Evolutionary conservation across 2,329 filamentous ascomycete species (phyloP), one percentile per base, ranked within the genome.

Genomic region (Aspergillus transmontanensis): DNA sequence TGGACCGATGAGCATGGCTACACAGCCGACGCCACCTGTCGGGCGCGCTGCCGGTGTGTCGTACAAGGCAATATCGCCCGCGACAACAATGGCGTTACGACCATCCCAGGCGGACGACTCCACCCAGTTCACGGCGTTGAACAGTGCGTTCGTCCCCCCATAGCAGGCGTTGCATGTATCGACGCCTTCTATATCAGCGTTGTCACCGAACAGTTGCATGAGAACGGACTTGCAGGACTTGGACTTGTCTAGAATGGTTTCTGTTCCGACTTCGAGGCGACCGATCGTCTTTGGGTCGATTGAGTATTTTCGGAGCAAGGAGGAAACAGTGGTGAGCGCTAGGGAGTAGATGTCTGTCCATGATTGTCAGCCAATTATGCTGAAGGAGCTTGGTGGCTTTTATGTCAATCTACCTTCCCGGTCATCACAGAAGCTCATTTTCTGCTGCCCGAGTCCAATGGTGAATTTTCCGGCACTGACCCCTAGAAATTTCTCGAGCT

Each of bases 371-470:
- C 21, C 60, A 43, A 12, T n/a, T 51, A n/a, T 43, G 6, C 19
- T 26, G 7, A 21, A n/a, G 21, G 34, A 21, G 10, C 23, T 11
- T n/a, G 12, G 16, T 21, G 26, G 16, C 12, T 2, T 2, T 34
- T 12, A 12, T 32, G 21, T 16, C n/a, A 51, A 64, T 83, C 79
- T 79, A 93, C 91, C 91, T 84, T 95, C 92, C 75, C 91, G 89
- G 76, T 95, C 92, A 80, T 95, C 92, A 79, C 92, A 94, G 83
- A 95, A 95, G 84, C 89, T 90, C 92, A 95, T 95, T 83, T 91
- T 92, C 77, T 90, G 94, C 86, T 95, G 92, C 74, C 92, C 92
- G 62, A 95, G 89, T 79, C 92, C 92, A 81, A 95, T 94, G 75
- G 92, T 95, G 85, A 95, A 95, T 83, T 95, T 95, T 70, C 92